Evolutionary conservation across 805 yeast genomes (phyloP), one percentile per base, ranked within the genome.

Genomic region (Saccharomycopsis sp.): DNA sequence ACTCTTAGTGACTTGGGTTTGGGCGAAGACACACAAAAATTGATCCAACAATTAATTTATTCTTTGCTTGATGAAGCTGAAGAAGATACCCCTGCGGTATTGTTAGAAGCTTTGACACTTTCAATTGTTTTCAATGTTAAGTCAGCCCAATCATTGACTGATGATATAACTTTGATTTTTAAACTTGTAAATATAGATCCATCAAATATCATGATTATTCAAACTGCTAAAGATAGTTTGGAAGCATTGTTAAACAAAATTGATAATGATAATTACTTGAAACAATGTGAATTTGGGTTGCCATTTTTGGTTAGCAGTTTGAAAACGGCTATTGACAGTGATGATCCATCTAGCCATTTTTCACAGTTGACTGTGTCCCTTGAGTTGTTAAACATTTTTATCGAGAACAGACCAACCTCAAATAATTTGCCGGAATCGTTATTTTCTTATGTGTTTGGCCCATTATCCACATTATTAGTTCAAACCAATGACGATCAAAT

Each of bases 51-150:
- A 1, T 51, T 75, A 0, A 68, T 79, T 8, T 55, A 59, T 2
- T 59, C 70, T 2, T 59, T 90, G 7, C 56, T 72, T 2, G 73
- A 70, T 1, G 81, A 76, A 1, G 74, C 93, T 0, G 84, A 79
- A 37, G 96, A 86, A 38, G 97, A 89, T 55, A 74, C 95, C 0
- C 77, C 84, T 28, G 75, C 88, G 1, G 69, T 83, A 38, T 61
- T 89, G 34, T 70, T 85, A 9, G 96, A 88, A 57, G 73, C 83
- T 0, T 60, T 85, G n/a, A 68, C 79, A 1, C 68, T 72, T 2
- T 74, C 79, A 1, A 72, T 84, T 32, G 67, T 69, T 39, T 67
- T 81, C 6, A 67, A 71, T 48, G 66, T 65, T 41, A 55, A 53
- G 6, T 50, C 55, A 1, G 62, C 68, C 2, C 53, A 56, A 4